Evolutionary conservation across 129 eudicot genomes (phyloP), one percentile per base, ranked within the genome.

Genomic region (Centaurea solstitialis): DNA sequence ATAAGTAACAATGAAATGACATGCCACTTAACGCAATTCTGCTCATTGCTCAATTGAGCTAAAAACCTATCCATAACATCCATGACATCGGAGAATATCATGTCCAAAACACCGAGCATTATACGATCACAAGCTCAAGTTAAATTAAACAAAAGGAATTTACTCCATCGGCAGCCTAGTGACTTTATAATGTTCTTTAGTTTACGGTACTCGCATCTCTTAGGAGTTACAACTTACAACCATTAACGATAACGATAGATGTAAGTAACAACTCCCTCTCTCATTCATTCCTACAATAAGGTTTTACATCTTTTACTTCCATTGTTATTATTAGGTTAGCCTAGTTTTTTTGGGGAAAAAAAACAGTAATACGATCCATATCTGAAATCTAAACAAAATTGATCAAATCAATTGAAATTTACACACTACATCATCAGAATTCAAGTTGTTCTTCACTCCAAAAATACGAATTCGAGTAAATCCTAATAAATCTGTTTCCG

Each of bases 371-470:
- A 41, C 11, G 20, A 22, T 53, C 47, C 30, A 75, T 24, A 57
- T 53, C 17, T 77, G n/a, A 66, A 77, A 13, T 67, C 23, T 12
- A 77, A 75, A 77, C 22, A 18, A 24, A 28, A 3, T 40, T 68
- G 15, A 47, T 24, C 20, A 28, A n/a, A 7, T 28, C 22, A 65
- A 28, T n/a, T 10, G 0, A 41, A 61, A 72, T 9, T 37, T 6
- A 41, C 18, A 41, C 21, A 0, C 18, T 15, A 18, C 68, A 26
- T 43, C 68, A 8, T 72, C 83, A 40, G 20, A 77, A 40, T 77
- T 68, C 30, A 40, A 66, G 26, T 4, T 64, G 22, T 37, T 43
- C 43, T 77, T 77, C 81, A 6, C 43, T 67, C 74, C 0, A 78
- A 70, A 24, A 21, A 69, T 18, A 11, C 37, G 53, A 70, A 20